A percentile compares a stretch with the other conserved stretches of the same genome.
Evolutionary conservation across 2,329 filamentous ascomycete species (phyloP).

Genomic region (Trichoderma breve): DNA sequence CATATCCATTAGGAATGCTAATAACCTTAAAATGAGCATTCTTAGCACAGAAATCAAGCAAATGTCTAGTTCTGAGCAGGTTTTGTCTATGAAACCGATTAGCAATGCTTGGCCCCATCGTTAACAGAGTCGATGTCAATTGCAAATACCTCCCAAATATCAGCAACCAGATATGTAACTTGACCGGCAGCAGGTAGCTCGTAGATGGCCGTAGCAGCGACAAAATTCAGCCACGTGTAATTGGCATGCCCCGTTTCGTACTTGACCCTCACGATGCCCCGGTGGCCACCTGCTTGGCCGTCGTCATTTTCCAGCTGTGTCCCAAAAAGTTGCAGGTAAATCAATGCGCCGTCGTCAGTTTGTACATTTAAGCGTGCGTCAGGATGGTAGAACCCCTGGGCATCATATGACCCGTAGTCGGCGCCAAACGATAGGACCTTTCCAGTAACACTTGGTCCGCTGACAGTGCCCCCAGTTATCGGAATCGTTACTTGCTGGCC

Average conservation of each 20-base stretch:
- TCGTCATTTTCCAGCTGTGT: not conserved
- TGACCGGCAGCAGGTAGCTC: not conserved
- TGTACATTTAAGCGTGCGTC: not conserved
- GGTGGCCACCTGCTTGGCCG: not conserved
- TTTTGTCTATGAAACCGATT: not conserved
- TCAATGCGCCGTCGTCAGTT: not conserved
- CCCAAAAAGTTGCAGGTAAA: not conserved
- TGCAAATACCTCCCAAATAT: not conserved
- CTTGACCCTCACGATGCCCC: not conserved
- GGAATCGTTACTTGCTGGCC: not conserved
- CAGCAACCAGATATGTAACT: not conserved
- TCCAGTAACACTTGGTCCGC: not conserved
- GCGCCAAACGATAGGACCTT: not conserved
- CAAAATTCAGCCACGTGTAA: not conserved
- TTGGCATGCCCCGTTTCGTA: not conserved
- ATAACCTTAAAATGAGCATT: not conserved
- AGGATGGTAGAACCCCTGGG: not conserved
- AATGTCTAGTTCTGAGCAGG: not conserved
- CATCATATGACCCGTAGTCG: not conserved
- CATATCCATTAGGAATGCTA: too few species aligned
- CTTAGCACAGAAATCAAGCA: not conserved
- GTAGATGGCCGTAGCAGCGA: not conserved
- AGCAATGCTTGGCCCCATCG: too few species aligned
- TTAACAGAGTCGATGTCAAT: too few species aligned
- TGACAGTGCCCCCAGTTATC: not conserved